Conservation (phyloP, 2,329 filamentous ascomycete genomes). For the Bipolaris gigantea region DNA sequence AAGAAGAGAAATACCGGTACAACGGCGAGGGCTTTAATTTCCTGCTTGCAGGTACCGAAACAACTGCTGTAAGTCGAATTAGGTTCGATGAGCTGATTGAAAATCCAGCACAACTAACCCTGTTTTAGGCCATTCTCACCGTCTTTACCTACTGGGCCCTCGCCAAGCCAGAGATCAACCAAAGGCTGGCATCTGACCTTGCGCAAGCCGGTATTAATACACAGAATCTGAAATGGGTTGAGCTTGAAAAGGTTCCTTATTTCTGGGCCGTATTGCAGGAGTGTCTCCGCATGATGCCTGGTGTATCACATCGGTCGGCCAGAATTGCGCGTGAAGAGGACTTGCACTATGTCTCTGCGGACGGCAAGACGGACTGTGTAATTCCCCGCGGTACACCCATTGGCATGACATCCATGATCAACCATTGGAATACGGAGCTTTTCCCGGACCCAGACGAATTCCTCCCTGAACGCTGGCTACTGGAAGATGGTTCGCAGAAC, state of each 20-base stretch:
- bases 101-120: conserved; percentile 13
- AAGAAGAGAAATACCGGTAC: conserved; percentile 29
- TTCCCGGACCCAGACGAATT: conserved; percentile 37
- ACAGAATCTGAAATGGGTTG: conserved; percentile 21
- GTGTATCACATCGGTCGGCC: conserved; percentile 27
- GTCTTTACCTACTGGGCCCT: conserved; percentile 42
- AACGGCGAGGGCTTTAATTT: conserved; percentile 33
- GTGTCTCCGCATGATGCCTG: conserved; percentile 42
- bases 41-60: conserved; percentile 29
- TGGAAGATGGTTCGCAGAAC: conserved; percentile 20
- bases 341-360: conserved; percentile 23
- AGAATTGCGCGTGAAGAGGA: conserved; percentile 26
- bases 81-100: neutral
- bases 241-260: conserved; percentile 37
- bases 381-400: conserved; percentile 33
- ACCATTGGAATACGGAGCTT: conserved; percentile 39
- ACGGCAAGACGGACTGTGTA: conserved; percentile 25
- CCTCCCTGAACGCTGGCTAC: conserved; percentile 41
- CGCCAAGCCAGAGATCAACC: conserved; percentile 28
- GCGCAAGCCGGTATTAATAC: conserved; percentile 14
- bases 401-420: conserved; percentile 35
- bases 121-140: conserved; percentile 33
- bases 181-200: conserved; percentile 27
- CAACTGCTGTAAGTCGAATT: conserved; percentile 26
- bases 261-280: conserved; percentile 41